Evolutionary conservation across 208 protist species (phyloP).

Genomic region (Leishmania arabica): DNA sequence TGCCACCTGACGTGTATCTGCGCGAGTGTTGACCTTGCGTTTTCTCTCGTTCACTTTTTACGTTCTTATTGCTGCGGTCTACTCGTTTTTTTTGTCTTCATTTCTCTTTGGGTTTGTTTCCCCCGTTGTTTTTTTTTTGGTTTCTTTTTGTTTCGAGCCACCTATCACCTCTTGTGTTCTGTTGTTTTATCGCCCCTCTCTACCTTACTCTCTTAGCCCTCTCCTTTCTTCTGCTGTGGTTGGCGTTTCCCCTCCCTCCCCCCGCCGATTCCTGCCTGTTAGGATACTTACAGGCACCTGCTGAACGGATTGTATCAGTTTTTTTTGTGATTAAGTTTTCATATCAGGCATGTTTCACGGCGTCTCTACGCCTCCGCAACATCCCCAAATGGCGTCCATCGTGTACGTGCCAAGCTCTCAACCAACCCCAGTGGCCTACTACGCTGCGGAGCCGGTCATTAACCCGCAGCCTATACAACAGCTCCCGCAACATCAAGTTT

Average conservation of each 20-base stretch:
- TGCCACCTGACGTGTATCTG: not conserved
- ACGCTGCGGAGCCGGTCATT: slow-evolving; percentile 3
- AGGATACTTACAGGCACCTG: not conserved
- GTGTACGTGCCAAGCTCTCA: slow-evolving; percentile 21
- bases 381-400: slow-evolving; percentile 18
- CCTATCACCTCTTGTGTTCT: not conserved
- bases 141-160: not conserved
- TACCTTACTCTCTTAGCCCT: slow-evolving; percentile 3
- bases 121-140: no score
- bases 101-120: no score
- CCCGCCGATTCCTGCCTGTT: not conserved
- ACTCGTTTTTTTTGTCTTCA: not conserved
- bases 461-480: not conserved
- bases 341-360: slow-evolving; percentile 1
- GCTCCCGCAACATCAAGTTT: slow-evolving; percentile 10
- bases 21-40: not conserved
- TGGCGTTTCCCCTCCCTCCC: not conserved
- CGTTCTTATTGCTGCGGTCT: not conserved
- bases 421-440: slow-evolving; percentile 11
- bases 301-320: not conserved
- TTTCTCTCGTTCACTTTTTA: not conserved
- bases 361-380: slow-evolving; percentile 1
- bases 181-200: not conserved
- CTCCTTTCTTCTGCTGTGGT: not conserved
- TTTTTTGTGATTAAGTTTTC: not conserved